These are phyloP conservation scores for Musa balbisiana DNA, from an alignment of 202 grass and related monocot species.

Conservation along the genomic window DNA sequence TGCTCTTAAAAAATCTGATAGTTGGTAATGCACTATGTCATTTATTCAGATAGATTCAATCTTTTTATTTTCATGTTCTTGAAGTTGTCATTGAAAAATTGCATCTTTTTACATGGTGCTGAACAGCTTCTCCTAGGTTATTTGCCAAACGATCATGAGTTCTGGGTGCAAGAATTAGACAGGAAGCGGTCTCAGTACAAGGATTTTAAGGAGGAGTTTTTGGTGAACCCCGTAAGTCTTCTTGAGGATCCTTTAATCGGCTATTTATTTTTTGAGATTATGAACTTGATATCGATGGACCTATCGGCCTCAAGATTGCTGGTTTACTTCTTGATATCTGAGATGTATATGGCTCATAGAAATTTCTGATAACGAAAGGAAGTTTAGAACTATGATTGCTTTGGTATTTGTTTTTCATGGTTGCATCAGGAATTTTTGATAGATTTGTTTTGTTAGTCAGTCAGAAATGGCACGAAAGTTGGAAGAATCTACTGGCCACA, in stretches of 20 bases:
- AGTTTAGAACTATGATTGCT: neutral
- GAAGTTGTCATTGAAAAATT: neutral
- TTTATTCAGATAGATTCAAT: neutral
- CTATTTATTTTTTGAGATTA: neutral
- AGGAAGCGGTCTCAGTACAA: slow-evolving; percentile 61
- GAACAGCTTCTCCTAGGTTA: slow-evolving; percentile 72
- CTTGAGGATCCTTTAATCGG: slow-evolving; percentile 8
- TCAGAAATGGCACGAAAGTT: slow-evolving; percentile 42
- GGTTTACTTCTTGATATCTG: neutral
- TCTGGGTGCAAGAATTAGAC: slow-evolving; percentile 56
- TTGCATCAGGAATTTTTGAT: neutral
- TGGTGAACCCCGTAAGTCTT: slow-evolving; percentile 61
- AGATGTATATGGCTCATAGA: no score
- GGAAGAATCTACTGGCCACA: slow-evolving; percentile 29
- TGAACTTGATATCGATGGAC: neutral
- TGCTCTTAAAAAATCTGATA: neutral
- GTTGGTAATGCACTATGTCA: neutral
- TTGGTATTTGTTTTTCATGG: neutral
- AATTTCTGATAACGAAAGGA: slow-evolving; percentile 9
- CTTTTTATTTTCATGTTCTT: neutral
- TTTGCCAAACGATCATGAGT: slow-evolving; percentile 54
- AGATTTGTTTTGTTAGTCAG: slow-evolving; percentile 53
- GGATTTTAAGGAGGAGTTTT: slow-evolving; percentile 72
- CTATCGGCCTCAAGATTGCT: neutral
- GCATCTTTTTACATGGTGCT: slow-evolving; percentile 11